Evolutionary conservation across 106 monocot genomes (phyloP).

Genomic region (Narthecium ossifragum): DNA sequence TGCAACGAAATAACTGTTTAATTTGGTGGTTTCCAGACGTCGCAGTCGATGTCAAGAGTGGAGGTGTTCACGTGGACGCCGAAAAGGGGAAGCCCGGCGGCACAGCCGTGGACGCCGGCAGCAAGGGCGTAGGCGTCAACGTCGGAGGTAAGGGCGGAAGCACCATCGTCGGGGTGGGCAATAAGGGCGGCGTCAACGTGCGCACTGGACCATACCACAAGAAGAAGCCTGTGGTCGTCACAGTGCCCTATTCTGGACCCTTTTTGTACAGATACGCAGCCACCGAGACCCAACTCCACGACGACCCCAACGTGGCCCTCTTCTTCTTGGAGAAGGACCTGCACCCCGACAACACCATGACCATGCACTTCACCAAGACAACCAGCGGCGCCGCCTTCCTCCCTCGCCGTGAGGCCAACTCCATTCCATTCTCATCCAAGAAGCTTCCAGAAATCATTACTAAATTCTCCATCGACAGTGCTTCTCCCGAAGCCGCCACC

Average conservation of each 20-base stretch:
- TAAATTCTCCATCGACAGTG: slow-evolving; percentile 1
- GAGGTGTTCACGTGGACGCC: slow-evolving; percentile 1
- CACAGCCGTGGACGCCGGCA: too few species aligned
- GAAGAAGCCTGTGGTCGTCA: neutral
- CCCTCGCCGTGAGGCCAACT: slow-evolving; percentile 5
- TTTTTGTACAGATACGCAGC: slow-evolving; percentile 11
- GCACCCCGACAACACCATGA: slow-evolving; percentile 33
- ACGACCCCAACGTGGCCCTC: slow-evolving; percentile 27
- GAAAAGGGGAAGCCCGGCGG: too few species aligned
- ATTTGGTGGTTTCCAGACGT: neutral
- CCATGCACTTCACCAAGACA: slow-evolving; percentile 21
- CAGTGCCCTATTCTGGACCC: neutral
- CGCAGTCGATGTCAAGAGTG: neutral
- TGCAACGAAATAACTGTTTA: neutral
- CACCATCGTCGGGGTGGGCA: too few species aligned
- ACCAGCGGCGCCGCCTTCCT: neutral
- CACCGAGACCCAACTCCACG: slow-evolving; percentile 16
- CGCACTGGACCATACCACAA: neutral
- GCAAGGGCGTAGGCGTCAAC: too few species aligned
- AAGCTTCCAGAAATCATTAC: slow-evolving; percentile 11
- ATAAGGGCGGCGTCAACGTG: slow-evolving; percentile 9
- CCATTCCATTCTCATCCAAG: slow-evolving; percentile 18
- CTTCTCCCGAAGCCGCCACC: slow-evolving; percentile 3
- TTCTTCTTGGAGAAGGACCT: slow-evolving; percentile 62
- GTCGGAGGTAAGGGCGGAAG: too few species aligned